Evolutionary conservation across 176 grass and related monocot species (phyloP), one percentile per base, ranked within the genome.

Genomic region (Carex scoparia): DNA sequence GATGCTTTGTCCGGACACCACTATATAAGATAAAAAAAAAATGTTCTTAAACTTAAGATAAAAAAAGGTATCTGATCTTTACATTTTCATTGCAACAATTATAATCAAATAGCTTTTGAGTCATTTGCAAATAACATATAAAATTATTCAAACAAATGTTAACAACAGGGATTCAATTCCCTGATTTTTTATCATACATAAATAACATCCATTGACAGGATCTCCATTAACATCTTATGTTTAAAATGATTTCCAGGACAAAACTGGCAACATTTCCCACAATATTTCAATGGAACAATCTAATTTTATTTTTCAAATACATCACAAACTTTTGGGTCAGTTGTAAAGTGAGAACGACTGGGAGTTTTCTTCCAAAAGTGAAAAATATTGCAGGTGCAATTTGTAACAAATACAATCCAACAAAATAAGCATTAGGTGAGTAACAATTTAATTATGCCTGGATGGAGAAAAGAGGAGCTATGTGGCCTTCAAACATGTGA

Each of bases 1-100:
- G 96, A 95, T 89, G 93, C 85, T 85, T 80, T 99, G 81, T 98
- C 91, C 65, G 96, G 96, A 84, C 90, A 99, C 96, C 96, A 95
- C 96, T 99, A 89, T 15, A 95, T 35, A 2, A 35, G 33, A 35
- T 35, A 0, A 35, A 65, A 60, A 65, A 74, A 69, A 64, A 69
- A 23, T n/a, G n/a, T 46, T 58, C 40, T 48, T 49, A 38, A 15
- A 65, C 61, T 46, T 28, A 4, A 16, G 0, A 35, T 23, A 69
- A 48, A 16, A 61, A 48, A 79, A 11, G 40, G 2, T n/a, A 49
- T 37, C 42, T 73, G 9, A 38, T 4, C 11, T 73, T 73, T 76
- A 49, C 18, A 48, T 27, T 46, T 42, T 16, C 42, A 49, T 7
- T 73, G n/a, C 42, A 49, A 18, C 69, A 73, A 15, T 69, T 69